phyloP scores from a whole-genome alignment of 345 rosid genomes.

The Populus alba region DNA sequence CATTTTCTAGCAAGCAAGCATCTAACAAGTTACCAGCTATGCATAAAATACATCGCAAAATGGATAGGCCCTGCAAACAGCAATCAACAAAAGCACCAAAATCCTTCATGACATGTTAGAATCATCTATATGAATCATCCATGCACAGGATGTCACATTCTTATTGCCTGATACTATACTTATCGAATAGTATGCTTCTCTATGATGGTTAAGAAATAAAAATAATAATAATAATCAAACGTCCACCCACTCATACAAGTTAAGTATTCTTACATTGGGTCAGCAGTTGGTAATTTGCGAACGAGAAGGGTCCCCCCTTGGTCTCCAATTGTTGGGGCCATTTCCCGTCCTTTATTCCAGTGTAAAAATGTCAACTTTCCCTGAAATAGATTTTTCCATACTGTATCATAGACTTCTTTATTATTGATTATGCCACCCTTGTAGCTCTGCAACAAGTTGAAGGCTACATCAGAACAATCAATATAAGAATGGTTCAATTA shows the following conservation, averaged over 20 bases:
- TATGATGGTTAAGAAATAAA: not conserved
- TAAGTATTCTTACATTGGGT: constrained; percentile 51
- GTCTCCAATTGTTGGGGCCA: constrained; percentile 61
- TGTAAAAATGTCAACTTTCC: constrained; percentile 77
- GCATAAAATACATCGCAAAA: not conserved
- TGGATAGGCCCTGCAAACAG: not conserved
- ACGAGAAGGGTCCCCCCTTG: constrained; percentile 80
- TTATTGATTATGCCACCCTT: constrained; percentile 54
- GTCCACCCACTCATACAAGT: not conserved
- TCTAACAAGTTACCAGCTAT: not conserved
- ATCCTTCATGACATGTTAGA: not conserved
- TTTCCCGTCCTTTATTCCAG: constrained; percentile 63
- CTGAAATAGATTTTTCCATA: constrained; percentile 64
- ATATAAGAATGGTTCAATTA: not conserved
- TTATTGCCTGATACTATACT: not conserved
- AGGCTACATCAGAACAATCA: constrained; percentile 8
- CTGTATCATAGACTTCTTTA: constrained; percentile 40
- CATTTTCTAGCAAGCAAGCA: not conserved
- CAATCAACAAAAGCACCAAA: not conserved
- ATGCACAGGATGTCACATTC: not conserved
- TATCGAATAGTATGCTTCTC: not conserved
- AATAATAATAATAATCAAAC: not conserved
- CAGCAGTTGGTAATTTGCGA: constrained; percentile 66
- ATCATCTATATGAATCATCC: not conserved
- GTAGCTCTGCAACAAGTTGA: constrained; percentile 52